These are phyloP conservation scores for Fusarium multiceps DNA, from an alignment of 2,329 filamentous ascomycete genomes.

Conservation along the genomic window DNA sequence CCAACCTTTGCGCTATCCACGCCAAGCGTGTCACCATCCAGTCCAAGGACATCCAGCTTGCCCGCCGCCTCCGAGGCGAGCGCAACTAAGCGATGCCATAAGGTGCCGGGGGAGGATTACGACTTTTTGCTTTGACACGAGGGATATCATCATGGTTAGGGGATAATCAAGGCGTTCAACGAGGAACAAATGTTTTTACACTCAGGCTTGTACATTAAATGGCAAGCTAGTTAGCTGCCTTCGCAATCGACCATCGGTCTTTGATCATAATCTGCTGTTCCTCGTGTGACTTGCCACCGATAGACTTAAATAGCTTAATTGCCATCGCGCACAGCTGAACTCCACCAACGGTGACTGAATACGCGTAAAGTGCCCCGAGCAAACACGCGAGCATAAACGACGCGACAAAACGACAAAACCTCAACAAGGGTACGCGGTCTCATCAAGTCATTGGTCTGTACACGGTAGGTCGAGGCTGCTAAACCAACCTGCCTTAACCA, in stretches of 20 bases:
- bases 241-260: conserved; percentile 44
- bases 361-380: background rate
- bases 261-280: conserved; percentile 17
- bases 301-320: background rate
- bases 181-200: conserved; percentile 55
- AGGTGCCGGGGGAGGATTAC: too few species aligned
- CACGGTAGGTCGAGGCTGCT: background rate
- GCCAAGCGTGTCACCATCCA: conserved; percentile 99
- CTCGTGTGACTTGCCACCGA: conserved; percentile 5
- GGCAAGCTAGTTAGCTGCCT: conserved; percentile 43
- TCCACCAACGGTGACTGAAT: rapidly evolving
- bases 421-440: background rate
- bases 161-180: conserved; percentile 60
- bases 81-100: conserved; percentile 81
- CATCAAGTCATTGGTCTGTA: background rate
- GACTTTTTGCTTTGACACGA: conserved; percentile 56
- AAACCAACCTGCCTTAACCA: background rate
- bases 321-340: background rate
- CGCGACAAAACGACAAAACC: background rate
- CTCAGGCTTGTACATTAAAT: conserved; percentile 58
- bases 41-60: conserved; percentile 96
- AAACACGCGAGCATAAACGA: background rate
- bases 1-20: conserved; percentile 98
- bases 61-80: conserved; percentile 93
- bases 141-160: conserved; percentile 53